Evolutionary conservation across 768 basidiomycete genomes (phyloP), one percentile per base, ranked within the genome.

Genomic region (Boletus eberwhitei): DNA sequence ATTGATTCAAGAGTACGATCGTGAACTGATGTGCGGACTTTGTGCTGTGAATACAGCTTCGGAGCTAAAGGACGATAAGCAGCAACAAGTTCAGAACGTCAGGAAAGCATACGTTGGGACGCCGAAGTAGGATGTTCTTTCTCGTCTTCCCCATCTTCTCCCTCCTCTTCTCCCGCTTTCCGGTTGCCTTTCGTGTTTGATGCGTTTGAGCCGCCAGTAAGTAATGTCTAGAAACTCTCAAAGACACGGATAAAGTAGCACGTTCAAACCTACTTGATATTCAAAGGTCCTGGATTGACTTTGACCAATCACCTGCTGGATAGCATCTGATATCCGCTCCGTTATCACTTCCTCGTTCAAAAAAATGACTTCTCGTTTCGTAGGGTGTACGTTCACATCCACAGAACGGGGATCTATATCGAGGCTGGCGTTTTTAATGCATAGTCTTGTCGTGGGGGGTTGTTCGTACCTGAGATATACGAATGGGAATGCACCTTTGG

Each of bases 351-450:
- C 96, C 68, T 98, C 93, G 57, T 97, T 84, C 46, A 98, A 70
- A 64, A 98, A 98, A 60, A 93, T 91, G 1, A 98, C 93, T 68
- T 98, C 95, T 42, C 90, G 88, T 69, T 99, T 99, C 2, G 97
- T 98, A 0, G 96, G 97, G 67, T 98, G 95, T 8, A 98, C 93
- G 63, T 99, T 99, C 50, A 98, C 95, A 62, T 99, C 97, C 17
- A 99, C 88, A 24, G 88, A 85, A 31, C 84, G 80, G 0, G 94
- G 93, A 57, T 93, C 87, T 61, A 98, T 86, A 39, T 85, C 77
- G 40, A 98, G 70, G 61, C 94, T 95, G 55, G 26, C 24, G 43
- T 44, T 40, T 46, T 47, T 14, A 57, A 54, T 47, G 13, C 31
- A 37, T 17, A 32, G 42, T 14, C 12, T 31, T 6, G 31, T 22